A percentile compares a stretch with the other conserved stretches of the same genome.
Conservation (phyloP, 2,329 filamentous ascomycete species). For the Fusarium multiceps region DNA sequence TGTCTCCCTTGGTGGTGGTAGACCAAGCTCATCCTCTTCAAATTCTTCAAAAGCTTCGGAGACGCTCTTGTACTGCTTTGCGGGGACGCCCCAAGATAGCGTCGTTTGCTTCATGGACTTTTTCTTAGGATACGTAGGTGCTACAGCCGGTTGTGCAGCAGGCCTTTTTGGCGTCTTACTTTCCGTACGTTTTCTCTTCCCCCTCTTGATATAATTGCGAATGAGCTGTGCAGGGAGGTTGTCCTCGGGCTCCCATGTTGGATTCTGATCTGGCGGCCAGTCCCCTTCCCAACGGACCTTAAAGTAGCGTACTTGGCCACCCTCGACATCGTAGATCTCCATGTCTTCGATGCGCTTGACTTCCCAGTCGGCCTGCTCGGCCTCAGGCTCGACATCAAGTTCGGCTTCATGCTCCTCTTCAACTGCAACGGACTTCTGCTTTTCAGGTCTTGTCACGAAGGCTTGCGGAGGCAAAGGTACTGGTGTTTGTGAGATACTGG, state of each 20-base stretch:
- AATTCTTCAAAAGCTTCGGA: conserved; percentile 47
- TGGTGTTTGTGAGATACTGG: neutral
- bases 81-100: conserved; percentile 37
- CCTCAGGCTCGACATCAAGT: conserved; percentile 1
- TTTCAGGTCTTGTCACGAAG: neutral
- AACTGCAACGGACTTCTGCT: neutral
- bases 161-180: neutral
- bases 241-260: conserved; percentile 67
- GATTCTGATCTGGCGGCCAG: conserved; percentile 67
- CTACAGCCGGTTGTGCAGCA: conserved; percentile 28
- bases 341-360: conserved; percentile 60
- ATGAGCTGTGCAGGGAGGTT: conserved; percentile 60
- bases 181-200: neutral
- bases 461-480: neutral
- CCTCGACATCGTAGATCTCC: conserved; percentile 52
- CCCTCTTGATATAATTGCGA: conserved; percentile 52
- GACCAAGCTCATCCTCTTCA: conserved; percentile 8
- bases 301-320: conserved; percentile 57
- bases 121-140: conserved; percentile 19
- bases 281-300: conserved; percentile 67
- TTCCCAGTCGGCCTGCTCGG: conserved; percentile 50
- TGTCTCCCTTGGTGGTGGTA: neutral
- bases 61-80: conserved; percentile 45
- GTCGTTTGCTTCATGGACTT: conserved; percentile 42
- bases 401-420: neutral